A percentile compares a stretch with the other conserved stretches of the same genome.
Conservation (phyloP, 768 basidiomycete species). For the Cubamyces sp. region DNA sequence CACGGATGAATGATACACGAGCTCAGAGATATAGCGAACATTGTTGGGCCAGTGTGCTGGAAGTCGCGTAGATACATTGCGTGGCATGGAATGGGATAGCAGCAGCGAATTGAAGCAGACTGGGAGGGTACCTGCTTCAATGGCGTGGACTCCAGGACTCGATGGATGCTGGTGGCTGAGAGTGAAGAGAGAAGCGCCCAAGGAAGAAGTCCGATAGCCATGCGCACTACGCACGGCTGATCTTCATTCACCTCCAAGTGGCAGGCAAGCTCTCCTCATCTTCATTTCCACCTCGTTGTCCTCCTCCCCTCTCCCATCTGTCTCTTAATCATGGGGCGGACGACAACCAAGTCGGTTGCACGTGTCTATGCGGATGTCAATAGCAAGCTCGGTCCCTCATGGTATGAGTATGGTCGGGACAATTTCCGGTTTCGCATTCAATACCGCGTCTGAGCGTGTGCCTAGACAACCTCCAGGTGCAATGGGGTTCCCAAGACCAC, state of each 20-base stretch:
- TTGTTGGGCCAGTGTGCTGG: slow-evolving; percentile 54
- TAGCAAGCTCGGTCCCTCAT: slow-evolving; percentile 81
- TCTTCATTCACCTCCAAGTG: slow-evolving; percentile 17
- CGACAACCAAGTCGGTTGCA: slow-evolving; percentile 76
- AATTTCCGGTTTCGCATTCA: not conserved
- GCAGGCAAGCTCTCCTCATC: slow-evolving; percentile 9
- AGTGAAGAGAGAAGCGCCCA: slow-evolving; percentile 15
- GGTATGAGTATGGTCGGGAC: slow-evolving; percentile 91
- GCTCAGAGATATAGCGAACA: slow-evolving; percentile 56
- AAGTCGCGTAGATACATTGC: not conserved
- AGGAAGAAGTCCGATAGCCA: slow-evolving; percentile 17
- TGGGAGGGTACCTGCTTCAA: not conserved
- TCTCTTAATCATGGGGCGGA: slow-evolving; percentile 60
- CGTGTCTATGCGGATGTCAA: slow-evolving; percentile 91
- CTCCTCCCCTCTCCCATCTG: slow-evolving; percentile 4
- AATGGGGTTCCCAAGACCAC: slow-evolving; percentile 97
- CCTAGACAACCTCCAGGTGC: slow-evolving; percentile 92
- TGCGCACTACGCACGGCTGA: slow-evolving; percentile 23
- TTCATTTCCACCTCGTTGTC: slow-evolving; percentile 15
- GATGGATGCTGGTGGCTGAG: not conserved
- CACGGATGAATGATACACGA: slow-evolving; percentile 62
- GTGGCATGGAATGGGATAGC: not conserved
- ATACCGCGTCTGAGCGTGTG: slow-evolving; percentile 2
- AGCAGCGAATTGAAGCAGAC: not conserved
- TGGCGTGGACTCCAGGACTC: too few species aligned